Evolutionary conservation across 2,329 filamentous ascomycete genomes (phyloP).

Genomic region (Xylariales sp.): DNA sequence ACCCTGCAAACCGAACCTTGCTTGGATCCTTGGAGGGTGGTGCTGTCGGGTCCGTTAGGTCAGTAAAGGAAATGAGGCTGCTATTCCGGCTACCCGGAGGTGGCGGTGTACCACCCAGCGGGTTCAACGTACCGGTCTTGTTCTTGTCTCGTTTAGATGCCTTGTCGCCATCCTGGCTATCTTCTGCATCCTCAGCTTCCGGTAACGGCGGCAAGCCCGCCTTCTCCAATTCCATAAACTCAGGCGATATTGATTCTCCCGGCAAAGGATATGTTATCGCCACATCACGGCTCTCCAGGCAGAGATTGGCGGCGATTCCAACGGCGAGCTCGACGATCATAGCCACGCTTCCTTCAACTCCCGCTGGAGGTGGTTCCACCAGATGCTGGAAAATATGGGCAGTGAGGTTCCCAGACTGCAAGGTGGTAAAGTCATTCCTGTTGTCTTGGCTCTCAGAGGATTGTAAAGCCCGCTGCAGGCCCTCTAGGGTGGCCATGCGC

Average conservation of each 20-base stretch:
- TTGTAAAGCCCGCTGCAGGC: slow-evolving; percentile 68
- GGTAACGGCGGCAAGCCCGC: slow-evolving; percentile 56
- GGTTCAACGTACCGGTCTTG: slow-evolving; percentile 43
- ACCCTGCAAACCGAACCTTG: slow-evolving; percentile 71
- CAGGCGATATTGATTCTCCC: slow-evolving; percentile 62
- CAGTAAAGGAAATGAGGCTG: slow-evolving; percentile 33
- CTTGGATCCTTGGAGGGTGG: slow-evolving; percentile 39
- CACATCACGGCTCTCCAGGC: slow-evolving; percentile 87
- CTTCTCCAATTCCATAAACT: slow-evolving; percentile 87
- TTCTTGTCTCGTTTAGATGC: slow-evolving; percentile 34
- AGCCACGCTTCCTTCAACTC: slow-evolving; percentile 80
- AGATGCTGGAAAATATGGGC: slow-evolving; percentile 70
- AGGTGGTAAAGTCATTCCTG: slow-evolving; percentile 63
- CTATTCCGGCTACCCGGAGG: slow-evolving; percentile 26
- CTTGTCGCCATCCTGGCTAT: slow-evolving; percentile 34
- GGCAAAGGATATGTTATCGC: slow-evolving; percentile 82
- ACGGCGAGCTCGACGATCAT: slow-evolving; percentile 94
- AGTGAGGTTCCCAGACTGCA: slow-evolving; percentile 64
- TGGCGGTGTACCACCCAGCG: slow-evolving; percentile 20
- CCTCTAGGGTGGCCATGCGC: slow-evolving; percentile 90
- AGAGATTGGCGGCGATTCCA: slow-evolving; percentile 79
- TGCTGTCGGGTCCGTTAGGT: slow-evolving; percentile 29
- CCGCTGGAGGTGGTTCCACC: slow-evolving; percentile 69
- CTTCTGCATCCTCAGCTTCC: slow-evolving; percentile 33
- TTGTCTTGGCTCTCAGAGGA: slow-evolving; percentile 63